Evolutionary conservation across 2,329 filamentous ascomycete genomes (phyloP).

Genomic region (Lachnellula occidentalis): DNA sequence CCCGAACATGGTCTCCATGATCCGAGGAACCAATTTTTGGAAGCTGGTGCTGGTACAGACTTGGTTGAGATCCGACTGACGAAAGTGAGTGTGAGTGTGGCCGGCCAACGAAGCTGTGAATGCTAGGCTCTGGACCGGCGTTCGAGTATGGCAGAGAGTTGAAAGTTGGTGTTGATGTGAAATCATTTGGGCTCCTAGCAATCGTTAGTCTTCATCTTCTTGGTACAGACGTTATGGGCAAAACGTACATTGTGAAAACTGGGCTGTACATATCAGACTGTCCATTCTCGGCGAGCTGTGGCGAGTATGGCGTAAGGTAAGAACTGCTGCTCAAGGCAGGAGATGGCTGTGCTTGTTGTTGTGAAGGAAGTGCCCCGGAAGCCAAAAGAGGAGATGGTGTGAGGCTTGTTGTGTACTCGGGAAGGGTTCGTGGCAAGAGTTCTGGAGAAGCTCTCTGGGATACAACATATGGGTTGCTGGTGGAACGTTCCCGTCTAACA

Average conservation of each 20-base stretch:
- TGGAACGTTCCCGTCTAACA: constrained; percentile 40
- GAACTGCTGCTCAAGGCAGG: constrained; percentile 23
- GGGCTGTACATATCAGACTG: constrained; percentile 28
- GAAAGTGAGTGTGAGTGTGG: constrained; percentile 28
- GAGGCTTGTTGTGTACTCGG: constrained; percentile 26
- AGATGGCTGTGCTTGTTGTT: constrained; percentile 15
- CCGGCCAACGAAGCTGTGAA: constrained; percentile 25
- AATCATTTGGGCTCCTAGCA: constrained; percentile 24
- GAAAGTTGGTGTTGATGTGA: constrained; percentile 22
- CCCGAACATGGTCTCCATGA: constrained; percentile 51
- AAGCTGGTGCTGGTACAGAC: constrained; percentile 26
- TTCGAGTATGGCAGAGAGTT: constrained; percentile 23
- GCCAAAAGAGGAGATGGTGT: constrained; percentile 29
- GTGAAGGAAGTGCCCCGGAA: constrained; percentile 18
- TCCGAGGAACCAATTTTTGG: constrained; percentile 37
- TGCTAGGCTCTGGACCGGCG: constrained; percentile 15
- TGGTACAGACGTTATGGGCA: neutral
- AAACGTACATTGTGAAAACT: constrained; percentile 28
- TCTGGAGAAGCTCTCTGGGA: constrained; percentile 31
- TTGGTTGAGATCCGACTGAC: constrained; percentile 25
- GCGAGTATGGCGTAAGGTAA: constrained; percentile 27
- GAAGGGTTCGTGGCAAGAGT: constrained; percentile 27
- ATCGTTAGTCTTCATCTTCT: neutral
- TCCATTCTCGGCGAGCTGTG: constrained; percentile 20
- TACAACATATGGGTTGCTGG: constrained; percentile 29